phyloP scores from a whole-genome alignment of 163 green algal species.

The Trebouxia gelatinosa region DNA sequence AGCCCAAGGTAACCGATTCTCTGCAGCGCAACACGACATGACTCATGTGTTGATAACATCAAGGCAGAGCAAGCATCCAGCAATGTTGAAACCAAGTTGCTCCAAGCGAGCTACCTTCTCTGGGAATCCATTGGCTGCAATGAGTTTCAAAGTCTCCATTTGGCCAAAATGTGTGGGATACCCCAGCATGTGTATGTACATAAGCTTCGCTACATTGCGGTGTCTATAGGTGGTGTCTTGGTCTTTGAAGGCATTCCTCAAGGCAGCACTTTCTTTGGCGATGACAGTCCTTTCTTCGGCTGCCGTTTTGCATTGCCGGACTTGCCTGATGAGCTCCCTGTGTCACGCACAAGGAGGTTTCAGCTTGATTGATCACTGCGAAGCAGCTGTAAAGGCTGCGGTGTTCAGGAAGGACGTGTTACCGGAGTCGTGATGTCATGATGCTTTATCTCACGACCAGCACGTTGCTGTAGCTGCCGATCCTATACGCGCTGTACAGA shows the following conservation, averaged over 20 bases:
- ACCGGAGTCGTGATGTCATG: no score
- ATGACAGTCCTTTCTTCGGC: conserved; percentile 95
- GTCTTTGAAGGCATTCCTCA: conserved; percentile 87
- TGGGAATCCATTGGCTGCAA: conserved; percentile 79
- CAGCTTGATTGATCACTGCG: conserved; percentile 20
- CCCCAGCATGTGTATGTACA: conserved; percentile 99
- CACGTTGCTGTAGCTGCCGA: no score
- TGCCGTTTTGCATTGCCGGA: conserved; percentile 92
- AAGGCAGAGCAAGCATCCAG: no score
- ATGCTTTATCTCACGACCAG: no score
- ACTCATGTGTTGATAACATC: background rate
- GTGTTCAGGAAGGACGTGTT: no score
- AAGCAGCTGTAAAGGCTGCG: no score
- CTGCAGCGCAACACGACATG: conserved; percentile 49
- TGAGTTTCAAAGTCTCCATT: conserved; percentile 99
- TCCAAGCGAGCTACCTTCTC: no score
- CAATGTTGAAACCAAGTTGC: no score
- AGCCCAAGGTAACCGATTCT: conserved; percentile 97
- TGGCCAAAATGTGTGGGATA: conserved; percentile 99
- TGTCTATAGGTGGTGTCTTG: conserved; percentile 76
- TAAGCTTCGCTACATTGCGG: conserved; percentile 98
- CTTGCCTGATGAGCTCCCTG: conserved; percentile 85
- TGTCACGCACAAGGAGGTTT: background rate
- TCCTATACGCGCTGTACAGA: no score
- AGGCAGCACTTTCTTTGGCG: conserved; percentile 91